Evolutionary conservation across 148 eudicot genomes (phyloP).

Genomic region (Diospyros lotus): DNA sequence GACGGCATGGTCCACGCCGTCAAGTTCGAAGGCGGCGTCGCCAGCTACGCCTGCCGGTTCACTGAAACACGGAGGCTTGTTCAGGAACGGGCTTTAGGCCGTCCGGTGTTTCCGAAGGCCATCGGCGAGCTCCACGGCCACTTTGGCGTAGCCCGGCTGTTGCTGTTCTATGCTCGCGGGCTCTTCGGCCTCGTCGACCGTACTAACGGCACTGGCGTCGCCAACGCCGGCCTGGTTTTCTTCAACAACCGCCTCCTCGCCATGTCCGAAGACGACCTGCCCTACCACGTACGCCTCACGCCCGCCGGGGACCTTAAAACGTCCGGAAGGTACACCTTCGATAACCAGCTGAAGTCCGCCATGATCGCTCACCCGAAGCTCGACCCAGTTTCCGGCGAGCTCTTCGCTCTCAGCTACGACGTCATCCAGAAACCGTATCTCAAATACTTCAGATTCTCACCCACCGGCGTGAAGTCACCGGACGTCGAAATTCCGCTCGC

Average conservation of each 20-base stretch:
- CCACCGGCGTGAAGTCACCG: conserved; percentile 44
- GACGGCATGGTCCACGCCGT: conserved; percentile 83
- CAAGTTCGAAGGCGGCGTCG: conserved; percentile 27
- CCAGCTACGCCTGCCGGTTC: conserved; percentile 57
- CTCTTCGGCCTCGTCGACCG: conserved; percentile 48
- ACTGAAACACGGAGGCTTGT: conserved; percentile 56
- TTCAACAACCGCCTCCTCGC: conserved; percentile 56
- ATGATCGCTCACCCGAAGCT: conserved; percentile 88
- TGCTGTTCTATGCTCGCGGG: conserved; percentile 54
- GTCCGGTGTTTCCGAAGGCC: conserved; percentile 66
- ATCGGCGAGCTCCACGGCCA: conserved; percentile 80
- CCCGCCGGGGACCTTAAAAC: conserved; percentile 59
- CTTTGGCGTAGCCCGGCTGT: conserved; percentile 49
- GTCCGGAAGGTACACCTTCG: conserved; percentile 45
- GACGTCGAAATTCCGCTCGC: conserved; percentile 60
- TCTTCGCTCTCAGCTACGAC: conserved; percentile 66
- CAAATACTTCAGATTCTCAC: conserved; percentile 56
- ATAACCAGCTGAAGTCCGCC: conserved; percentile 43
- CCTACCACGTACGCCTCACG: conserved; percentile 57
- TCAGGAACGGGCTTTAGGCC: conserved; percentile 50
- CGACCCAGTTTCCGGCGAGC: conserved; percentile 60
- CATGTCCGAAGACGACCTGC: conserved; percentile 85
- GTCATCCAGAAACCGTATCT: conserved; percentile 63
- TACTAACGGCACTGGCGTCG: conserved; percentile 52
- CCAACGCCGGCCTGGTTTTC: conserved; percentile 71